phyloP scores from a whole-genome alignment of 345 rosid species.

The Luvunga scandens region DNA sequence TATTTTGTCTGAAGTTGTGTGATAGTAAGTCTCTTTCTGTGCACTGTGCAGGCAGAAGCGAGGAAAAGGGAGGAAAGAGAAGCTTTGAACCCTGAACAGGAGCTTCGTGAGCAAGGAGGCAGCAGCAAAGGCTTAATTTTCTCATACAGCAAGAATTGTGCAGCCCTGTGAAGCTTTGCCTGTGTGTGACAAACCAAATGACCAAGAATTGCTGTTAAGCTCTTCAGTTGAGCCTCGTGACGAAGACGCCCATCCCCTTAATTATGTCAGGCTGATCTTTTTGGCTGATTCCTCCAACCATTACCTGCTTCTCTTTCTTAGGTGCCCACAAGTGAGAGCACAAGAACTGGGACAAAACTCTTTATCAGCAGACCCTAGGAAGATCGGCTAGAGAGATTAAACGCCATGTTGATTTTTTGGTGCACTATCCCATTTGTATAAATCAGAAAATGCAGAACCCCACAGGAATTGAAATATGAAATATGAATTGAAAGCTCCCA shows the following conservation, averaged over 20 bases:
- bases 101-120: conserved; percentile 91
- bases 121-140: conserved; percentile 95
- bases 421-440: conserved; percentile 61
- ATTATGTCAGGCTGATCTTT: conserved; percentile 79
- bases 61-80: conserved; percentile 93
- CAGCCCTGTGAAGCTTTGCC: conserved; percentile 60
- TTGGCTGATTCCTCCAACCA: conserved; percentile 92
- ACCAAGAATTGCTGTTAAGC: conserved; percentile 37
- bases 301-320: conserved; percentile 68
- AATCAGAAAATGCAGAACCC: conserved; percentile 60
- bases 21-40: conserved; percentile 18
- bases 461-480: conserved; percentile 75
- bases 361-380: conserved; percentile 41
- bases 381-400: conserved; percentile 41
- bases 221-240: conserved; percentile 42
- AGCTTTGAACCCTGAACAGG: conserved; percentile 95
- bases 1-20: not conserved
- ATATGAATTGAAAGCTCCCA: conserved; percentile 39
- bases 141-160: conserved; percentile 48
- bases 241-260: conserved; percentile 88
- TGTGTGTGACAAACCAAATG: conserved; percentile 41
- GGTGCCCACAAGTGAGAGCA: conserved; percentile 62
- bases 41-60: conserved; percentile 98
- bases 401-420: conserved; percentile 68
- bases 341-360: conserved; percentile 64